Percentiles rank a stretch among this genome's conserved stretches.
phyloP scores from a whole-genome alignment of 352 stramenopile species.

The Globisporangium alternatum region DNA sequence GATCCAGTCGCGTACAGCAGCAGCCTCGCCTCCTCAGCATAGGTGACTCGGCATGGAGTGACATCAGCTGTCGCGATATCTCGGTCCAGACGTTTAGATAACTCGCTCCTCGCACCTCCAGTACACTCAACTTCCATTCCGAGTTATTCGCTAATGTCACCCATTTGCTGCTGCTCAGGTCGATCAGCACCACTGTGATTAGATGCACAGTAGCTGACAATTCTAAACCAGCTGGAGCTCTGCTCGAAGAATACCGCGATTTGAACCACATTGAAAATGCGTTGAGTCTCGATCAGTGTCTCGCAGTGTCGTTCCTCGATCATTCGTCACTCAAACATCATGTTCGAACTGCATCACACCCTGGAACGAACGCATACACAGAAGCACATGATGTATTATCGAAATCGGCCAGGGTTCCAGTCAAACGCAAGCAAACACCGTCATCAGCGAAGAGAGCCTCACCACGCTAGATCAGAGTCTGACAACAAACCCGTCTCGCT shows the following conservation, averaged over 20 bases:
- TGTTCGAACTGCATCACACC: neutral
- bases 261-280: too few relatives aligned
- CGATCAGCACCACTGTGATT: too few relatives aligned
- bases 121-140: neutral
- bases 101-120: neutral
- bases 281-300: too few relatives aligned
- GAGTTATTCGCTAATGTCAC: too few relatives aligned
- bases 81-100: neutral
- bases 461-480: constrained; percentile 8
- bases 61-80: neutral
- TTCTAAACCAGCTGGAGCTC: too few relatives aligned
- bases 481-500: constrained; percentile 16
- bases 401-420: neutral
- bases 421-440: neutral
- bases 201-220: too few relatives aligned
- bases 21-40: neutral
- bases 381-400: neutral
- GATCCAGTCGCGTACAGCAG: neutral
- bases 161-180: too few relatives aligned
- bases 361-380: neutral
- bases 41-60: neutral
- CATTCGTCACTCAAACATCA: neutral
- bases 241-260: too few relatives aligned
- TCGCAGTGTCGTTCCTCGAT: too few relatives aligned
- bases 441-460: neutral